Evolutionary conservation across 2,329 filamentous ascomycete genomes (phyloP).

Genomic region (Aspergillus amoenus): DNA sequence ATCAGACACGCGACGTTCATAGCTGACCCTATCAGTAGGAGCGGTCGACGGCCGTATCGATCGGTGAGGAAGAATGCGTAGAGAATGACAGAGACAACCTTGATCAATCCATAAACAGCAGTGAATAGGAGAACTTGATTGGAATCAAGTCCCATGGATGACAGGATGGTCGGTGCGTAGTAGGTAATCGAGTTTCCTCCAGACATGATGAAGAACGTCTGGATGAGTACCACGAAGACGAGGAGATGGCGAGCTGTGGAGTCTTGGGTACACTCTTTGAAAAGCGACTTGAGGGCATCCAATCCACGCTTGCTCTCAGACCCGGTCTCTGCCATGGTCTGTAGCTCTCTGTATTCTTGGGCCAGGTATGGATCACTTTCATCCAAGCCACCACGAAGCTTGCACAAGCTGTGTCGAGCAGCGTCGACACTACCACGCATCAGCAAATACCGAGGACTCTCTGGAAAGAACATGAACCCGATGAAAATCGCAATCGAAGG

Average conservation of each 20-base stretch:
- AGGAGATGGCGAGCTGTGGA: conserved; percentile 25
- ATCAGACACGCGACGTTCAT: conserved; percentile 19
- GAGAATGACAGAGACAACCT: conserved; percentile 19
- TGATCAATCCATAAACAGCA: conserved; percentile 19
- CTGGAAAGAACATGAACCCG: conserved; percentile 24
- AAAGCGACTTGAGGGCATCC: conserved; percentile 8
- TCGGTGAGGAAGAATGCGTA: conserved; percentile 23
- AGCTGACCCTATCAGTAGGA: conserved; percentile 25
- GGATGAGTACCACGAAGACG: conserved; percentile 26
- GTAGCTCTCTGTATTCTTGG: conserved; percentile 16
- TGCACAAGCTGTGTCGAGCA: conserved; percentile 20
- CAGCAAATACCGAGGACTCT: conserved; percentile 27
- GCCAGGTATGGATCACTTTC: conserved; percentile 17
- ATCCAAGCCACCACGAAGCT: conserved; percentile 18
- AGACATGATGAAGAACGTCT: conserved; percentile 30
- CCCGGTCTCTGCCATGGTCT: conserved; percentile 12
- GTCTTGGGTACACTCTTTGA: conserved; percentile 9
- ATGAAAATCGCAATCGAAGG: conserved; percentile 21
- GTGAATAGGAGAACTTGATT: conserved; percentile 20
- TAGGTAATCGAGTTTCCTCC: conserved; percentile 27
- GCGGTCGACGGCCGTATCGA: conserved; percentile 25
- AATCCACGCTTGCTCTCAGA: neutral
- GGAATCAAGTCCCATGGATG: conserved; percentile 19
- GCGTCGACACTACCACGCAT: conserved; percentile 25
- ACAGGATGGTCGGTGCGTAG: conserved; percentile 22